Base-by-base conservation (phyloP, 2,329 filamentous ascomycete genomes). In the Lachnellula suecica region DNA sequence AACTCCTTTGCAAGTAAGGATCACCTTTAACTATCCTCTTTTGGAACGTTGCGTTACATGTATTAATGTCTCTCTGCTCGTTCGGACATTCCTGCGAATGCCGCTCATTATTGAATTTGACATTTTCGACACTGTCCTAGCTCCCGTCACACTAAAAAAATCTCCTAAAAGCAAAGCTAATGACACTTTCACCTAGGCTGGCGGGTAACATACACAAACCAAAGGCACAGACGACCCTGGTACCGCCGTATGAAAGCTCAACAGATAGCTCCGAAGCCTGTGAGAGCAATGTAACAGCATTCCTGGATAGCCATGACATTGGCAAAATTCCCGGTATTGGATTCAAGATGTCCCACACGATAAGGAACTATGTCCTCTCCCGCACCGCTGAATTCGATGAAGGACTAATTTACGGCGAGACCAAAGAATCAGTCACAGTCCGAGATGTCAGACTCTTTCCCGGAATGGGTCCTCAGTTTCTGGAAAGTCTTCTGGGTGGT, bases 241-340 rank as follows among this genome's bases (percentile, higher is more conserved):
- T 96, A 40, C 84, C 88, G 4, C 82, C 87, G 2, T 81, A 82
- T 49, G 73, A 49, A 40, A 45, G 38, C 15, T 25, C 31, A 3
- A 49, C 49, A 8, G 41, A 75, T 3, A 62, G 71, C 13, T 69
- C 35, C 31, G 37, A 38, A 20, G 53, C 49, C 5, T 34, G 56
- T 2, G 61, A 69, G 24, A 76, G 72, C 59, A 84, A 85, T 53
- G 78, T 88, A 11, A 75, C 75, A 6, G 66, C 69, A 0, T 97
- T 97, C 64, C 77, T 97, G 61, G 90, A 94, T 61, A 67, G 65
- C 2, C 85, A 92, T 65, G 83, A 87, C 52, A 82, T 97, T 46
- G 84, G 89, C 37, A 87, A 89, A 61, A 81, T 97, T 7, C 92
- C 93, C 0, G 91, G 92, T 0, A 86, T 97, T 42, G 94, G 93